Percentiles rank a stretch among this genome's conserved stretches.
Conservation (phyloP, 2,329 filamentous ascomycete species). For the Emmonsiellopsis sp. region DNA sequence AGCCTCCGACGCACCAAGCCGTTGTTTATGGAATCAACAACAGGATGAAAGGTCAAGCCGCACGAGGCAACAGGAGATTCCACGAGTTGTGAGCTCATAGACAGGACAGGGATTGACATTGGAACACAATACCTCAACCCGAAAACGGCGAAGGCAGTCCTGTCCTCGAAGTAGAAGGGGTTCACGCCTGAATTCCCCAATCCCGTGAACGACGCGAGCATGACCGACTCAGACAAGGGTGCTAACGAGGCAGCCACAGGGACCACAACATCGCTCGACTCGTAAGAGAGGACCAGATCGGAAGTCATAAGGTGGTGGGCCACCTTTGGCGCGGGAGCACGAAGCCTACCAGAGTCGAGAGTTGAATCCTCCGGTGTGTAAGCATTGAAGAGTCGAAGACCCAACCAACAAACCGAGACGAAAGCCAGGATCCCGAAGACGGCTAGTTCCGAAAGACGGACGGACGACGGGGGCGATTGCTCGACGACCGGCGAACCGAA, state of each 20-base stretch:
- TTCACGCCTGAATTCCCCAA: background rate
- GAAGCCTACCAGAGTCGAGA: background rate
- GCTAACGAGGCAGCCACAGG: background rate
- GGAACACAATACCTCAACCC: background rate
- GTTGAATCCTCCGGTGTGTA: constrained; percentile 9
- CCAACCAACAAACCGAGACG: constrained; percentile 5
- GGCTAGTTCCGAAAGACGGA: background rate
- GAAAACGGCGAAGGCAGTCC: background rate
- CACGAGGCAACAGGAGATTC: background rate
- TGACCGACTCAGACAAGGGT: background rate
- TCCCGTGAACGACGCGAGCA: constrained; percentile 1
- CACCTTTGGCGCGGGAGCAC: constrained; percentile 9
- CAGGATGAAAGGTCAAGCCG: constrained; percentile 1
- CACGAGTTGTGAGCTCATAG: constrained; percentile 3
- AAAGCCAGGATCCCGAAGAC: constrained; percentile 5
- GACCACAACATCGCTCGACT: background rate
- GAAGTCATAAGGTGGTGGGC: constrained; percentile 8
- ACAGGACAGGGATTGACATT: background rate
- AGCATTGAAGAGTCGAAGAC: constrained; percentile 9
- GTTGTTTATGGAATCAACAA: constrained; percentile 7
- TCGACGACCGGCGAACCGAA: background rate
- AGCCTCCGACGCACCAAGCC: constrained; percentile 6
- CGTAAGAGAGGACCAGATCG: constrained; percentile 8
- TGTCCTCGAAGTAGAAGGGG: background rate
- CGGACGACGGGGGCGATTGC: background rate